Percentiles rank a stretch among this genome's conserved stretches.
These are phyloP conservation scores for Poronia punctata DNA, from an alignment of 495 filamentous ascomycete species.

Conservation along the genomic window DNA sequence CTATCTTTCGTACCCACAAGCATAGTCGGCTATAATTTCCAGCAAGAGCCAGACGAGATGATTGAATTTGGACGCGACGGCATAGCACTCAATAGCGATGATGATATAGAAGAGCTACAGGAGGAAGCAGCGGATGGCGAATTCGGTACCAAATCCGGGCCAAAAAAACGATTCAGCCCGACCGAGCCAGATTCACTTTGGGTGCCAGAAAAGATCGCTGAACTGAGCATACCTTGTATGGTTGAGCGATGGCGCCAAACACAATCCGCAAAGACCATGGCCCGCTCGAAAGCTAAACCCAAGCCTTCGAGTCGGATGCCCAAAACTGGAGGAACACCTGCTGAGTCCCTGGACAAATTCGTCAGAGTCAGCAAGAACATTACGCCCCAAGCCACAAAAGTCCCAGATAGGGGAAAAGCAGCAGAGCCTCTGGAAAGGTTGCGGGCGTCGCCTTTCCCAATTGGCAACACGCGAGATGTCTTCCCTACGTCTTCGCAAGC, in stretches of 20 bases:
- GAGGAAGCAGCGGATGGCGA: constrained; percentile 27
- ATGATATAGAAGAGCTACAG: constrained; percentile 49
- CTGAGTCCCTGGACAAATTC: constrained; percentile 29
- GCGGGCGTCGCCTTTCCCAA: constrained; percentile 1
- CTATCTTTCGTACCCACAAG: constrained; percentile 68
- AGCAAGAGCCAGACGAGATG: constrained; percentile 56
- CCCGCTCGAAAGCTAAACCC: constrained; percentile 16
- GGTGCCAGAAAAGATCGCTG: constrained; percentile 67
- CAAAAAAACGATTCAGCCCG: constrained; percentile 53
- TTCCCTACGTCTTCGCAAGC: constrained; percentile 4
- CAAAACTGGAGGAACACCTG: constrained; percentile 20
- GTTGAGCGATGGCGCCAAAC: constrained; percentile 71
- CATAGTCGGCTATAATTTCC: constrained; percentile 70
- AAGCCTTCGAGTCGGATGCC: constrained; percentile 22
- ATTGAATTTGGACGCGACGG: constrained; percentile 42
- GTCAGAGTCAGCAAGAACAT: constrained; percentile 31
- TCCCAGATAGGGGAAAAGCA: constrained; percentile 7
- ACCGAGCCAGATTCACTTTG: constrained; percentile 66
- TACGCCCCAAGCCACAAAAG: constrained; percentile 1
- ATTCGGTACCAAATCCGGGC: constrained; percentile 18
- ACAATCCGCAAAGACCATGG: constrained; percentile 38
- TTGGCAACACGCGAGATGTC: not conserved
- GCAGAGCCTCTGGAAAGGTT: not conserved
- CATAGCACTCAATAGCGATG: constrained; percentile 45
- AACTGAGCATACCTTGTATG: constrained; percentile 61